A percentile compares a stretch with the other conserved stretches of the same genome.
Evolutionary conservation across 305 asterid genomes (phyloP).

Genomic region (Lippia alba): DNA sequence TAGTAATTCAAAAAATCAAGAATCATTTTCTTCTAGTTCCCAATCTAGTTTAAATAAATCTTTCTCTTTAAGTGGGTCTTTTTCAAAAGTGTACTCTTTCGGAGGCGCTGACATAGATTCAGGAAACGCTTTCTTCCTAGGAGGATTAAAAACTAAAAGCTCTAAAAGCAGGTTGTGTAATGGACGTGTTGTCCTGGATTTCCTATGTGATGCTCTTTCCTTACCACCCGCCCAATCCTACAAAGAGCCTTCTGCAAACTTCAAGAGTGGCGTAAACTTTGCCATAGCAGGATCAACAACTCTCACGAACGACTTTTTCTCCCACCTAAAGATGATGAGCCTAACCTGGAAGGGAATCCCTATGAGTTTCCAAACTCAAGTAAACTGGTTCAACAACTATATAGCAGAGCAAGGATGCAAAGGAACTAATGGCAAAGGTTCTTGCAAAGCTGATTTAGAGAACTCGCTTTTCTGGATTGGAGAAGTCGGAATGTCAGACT

Average conservation of each 20-base stretch:
- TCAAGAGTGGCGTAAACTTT: slow-evolving; percentile 41
- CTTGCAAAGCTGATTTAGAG: slow-evolving; percentile 41
- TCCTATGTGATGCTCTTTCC: slow-evolving; percentile 38
- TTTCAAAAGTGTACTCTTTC: slow-evolving; percentile 51
- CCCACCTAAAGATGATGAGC: slow-evolving; percentile 20
- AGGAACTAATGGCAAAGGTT: slow-evolving; percentile 7
- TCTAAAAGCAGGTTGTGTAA: slow-evolving; percentile 26
- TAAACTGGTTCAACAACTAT: slow-evolving; percentile 51
- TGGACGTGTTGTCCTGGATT: slow-evolving; percentile 42
- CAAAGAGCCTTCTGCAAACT: slow-evolving; percentile 33
- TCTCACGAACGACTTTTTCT: slow-evolving; percentile 27
- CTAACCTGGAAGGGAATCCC: slow-evolving; percentile 43
- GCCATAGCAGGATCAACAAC: slow-evolving; percentile 52
- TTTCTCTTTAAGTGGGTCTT: slow-evolving; percentile 39
- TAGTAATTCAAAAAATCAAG: neutral
- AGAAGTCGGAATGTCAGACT: slow-evolving; percentile 51
- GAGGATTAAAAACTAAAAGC: slow-evolving; percentile 11
- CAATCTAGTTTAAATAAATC: slow-evolving; percentile 15
- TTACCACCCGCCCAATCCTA: slow-evolving; percentile 42
- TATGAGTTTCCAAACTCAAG: slow-evolving; percentile 42
- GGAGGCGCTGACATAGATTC: slow-evolving; percentile 56
- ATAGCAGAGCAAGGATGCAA: slow-evolving; percentile 34
- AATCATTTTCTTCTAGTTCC: neutral
- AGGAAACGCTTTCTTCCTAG: slow-evolving; percentile 45
- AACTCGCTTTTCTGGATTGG: slow-evolving; percentile 61